Evolutionary conservation across 106 monocot genomes (phyloP).

Genomic region (Dendrobium officinale): DNA sequence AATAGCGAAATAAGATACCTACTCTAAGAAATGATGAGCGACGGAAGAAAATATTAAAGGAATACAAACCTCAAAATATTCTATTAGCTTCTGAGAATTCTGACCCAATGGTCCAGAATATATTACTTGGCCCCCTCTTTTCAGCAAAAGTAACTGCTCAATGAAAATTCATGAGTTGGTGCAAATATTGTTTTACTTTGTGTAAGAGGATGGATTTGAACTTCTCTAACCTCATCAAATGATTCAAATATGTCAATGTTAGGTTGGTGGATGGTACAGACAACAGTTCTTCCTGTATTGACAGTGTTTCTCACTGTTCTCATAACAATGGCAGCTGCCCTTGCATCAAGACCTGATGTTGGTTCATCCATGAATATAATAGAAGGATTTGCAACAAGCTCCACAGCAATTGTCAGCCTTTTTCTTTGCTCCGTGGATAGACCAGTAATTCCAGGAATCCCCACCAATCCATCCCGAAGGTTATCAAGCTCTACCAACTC

Average conservation of each 20-base stretch:
- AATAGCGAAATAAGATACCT: too few relatives aligned
- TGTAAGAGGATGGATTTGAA: neutral
- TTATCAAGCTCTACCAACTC: conserved; percentile 49
- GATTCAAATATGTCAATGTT: conserved; percentile 63
- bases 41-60: neutral
- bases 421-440: conserved; percentile 63
- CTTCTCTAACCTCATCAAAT: conserved; percentile 47
- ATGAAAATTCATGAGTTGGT: neutral
- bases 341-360: conserved; percentile 62
- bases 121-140: conserved; percentile 74
- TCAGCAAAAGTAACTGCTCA: conserved; percentile 68
- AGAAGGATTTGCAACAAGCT: conserved; percentile 60
- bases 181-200: neutral
- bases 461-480: conserved; percentile 45
- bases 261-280: conserved; percentile 60
- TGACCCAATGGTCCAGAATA: conserved; percentile 64
- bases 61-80: conserved; percentile 67
- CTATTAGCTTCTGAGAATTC: conserved; percentile 58
- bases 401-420: conserved; percentile 58
- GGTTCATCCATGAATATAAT: conserved; percentile 69
- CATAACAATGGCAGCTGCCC: conserved; percentile 66
- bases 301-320: conserved; percentile 60
- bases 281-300: conserved; percentile 55
- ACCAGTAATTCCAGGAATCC: conserved; percentile 43
- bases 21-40: neutral